Percentiles rank a stretch among this genome's conserved stretches.
Conservation (phyloP, 495 filamentous ascomycete species). For the Podospora sp. region DNA sequence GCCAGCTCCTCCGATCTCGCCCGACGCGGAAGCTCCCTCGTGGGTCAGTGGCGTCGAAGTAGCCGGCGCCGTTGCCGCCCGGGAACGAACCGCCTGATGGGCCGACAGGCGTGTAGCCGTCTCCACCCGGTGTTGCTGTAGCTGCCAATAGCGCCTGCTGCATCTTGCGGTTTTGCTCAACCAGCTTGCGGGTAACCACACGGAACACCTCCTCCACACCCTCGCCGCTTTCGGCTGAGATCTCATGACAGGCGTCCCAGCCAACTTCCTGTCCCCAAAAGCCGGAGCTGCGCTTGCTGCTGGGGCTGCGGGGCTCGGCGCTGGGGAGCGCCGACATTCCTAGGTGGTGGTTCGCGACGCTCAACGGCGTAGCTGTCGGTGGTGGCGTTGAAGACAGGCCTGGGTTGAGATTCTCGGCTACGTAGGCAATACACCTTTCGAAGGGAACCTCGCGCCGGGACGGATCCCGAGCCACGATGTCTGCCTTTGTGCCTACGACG, state of each 20-base stretch:
- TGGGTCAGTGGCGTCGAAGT: constrained; percentile 50
- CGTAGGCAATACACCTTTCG: constrained; percentile 91
- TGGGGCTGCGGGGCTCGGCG: constrained; percentile 61
- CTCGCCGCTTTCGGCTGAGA: constrained; percentile 91
- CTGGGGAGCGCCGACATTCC: constrained; percentile 3
- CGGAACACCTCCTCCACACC: constrained; percentile 97
- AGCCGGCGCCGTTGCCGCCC: constrained; percentile 36
- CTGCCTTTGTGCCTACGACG: constrained; percentile 93
- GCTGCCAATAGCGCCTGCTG: constrained; percentile 55
- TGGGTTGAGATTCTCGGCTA: constrained; percentile 83
- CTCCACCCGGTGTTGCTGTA: constrained; percentile 41
- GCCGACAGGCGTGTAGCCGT: constrained; percentile 5
- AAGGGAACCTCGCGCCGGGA: constrained; percentile 79
- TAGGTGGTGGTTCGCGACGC: neutral
- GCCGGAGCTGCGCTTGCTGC: constrained; percentile 76
- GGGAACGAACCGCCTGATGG: constrained; percentile 12
- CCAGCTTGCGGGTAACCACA: constrained; percentile 90
- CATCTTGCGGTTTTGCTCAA: constrained; percentile 82
- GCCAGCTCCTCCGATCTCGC: constrained; percentile 64
- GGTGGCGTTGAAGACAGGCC: constrained; percentile 65
- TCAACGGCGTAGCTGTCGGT: constrained; percentile 54
- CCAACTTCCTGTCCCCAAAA: constrained; percentile 92
- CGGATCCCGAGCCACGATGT: constrained; percentile 84
- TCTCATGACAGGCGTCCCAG: constrained; percentile 97
- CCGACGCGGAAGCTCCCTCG: constrained; percentile 65